Evolutionary conservation across 176 grass and related monocot genomes (phyloP).

Genomic region (Oryza officinalis): DNA sequence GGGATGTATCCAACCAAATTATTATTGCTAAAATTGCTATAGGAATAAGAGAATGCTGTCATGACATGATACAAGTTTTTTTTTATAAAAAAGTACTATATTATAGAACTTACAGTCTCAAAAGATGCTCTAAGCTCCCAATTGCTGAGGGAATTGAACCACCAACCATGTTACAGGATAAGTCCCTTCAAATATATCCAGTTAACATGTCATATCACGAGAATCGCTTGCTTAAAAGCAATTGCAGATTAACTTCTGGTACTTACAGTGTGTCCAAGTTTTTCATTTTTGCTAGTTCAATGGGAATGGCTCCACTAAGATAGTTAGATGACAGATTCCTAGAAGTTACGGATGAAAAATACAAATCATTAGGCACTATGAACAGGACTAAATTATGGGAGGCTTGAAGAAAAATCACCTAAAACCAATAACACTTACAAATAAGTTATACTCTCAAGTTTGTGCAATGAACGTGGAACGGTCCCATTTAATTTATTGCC

Average conservation of each 20-base stretch:
- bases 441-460: constrained; percentile 98
- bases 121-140: constrained; percentile 87
- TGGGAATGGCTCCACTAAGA: constrained; percentile 80
- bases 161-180: constrained; percentile 82
- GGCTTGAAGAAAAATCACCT: constrained; percentile 8
- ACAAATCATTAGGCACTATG: constrained; percentile 11
- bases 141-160: constrained; percentile 82
- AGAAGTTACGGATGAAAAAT: neutral
- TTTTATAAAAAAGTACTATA: neutral
- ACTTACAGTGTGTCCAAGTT: constrained; percentile 98
- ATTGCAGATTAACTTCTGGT: neutral
- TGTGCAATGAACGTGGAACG: constrained; percentile 74
- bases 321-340: constrained; percentile 93
- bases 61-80: constrained; percentile 19
- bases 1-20: constrained; percentile 70
- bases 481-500: constrained; percentile 92
- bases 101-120: constrained; percentile 69
- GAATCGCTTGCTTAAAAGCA: constrained; percentile 25
- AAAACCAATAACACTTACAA: constrained; percentile 54
- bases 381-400: neutral
- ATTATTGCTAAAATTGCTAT: constrained; percentile 95
- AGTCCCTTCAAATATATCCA: constrained; percentile 55
- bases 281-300: constrained; percentile 80
- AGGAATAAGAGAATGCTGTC: constrained; percentile 18
- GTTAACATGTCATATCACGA: constrained; percentile 19